A percentile compares a stretch with the other conserved stretches of the same genome.
These are phyloP conservation scores for Claviceps monticola DNA, from an alignment of 2,329 filamentous ascomycete species.

Conservation along the genomic window DNA sequence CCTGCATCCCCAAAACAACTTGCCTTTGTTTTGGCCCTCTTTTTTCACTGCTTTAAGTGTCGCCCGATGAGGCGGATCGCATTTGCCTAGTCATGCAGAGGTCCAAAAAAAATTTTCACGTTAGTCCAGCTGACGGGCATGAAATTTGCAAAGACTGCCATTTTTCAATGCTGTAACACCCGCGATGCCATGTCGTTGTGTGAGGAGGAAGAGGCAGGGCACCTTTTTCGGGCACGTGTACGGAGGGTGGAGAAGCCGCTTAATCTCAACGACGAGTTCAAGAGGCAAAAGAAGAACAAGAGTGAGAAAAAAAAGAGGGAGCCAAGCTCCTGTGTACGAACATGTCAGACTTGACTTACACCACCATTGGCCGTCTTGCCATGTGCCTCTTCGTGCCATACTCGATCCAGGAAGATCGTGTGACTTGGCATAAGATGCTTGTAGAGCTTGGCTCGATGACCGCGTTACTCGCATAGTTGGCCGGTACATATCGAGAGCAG, in stretches of 20 bases:
- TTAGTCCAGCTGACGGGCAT: not conserved
- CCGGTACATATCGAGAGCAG: not conserved
- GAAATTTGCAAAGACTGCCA: not conserved
- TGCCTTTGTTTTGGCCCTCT: conserved; percentile 24
- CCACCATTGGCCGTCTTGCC: conserved; percentile 21
- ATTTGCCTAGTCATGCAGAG: conserved; percentile 24
- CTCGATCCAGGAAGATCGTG: conserved; percentile 13
- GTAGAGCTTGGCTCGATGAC: not conserved
- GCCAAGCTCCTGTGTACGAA: not conserved
- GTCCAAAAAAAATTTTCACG: not conserved
- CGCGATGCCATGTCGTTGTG: not conserved
- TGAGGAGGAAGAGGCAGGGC: not conserved
- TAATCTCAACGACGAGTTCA: not conserved
- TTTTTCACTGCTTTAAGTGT: conserved; percentile 24
- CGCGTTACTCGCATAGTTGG: conserved; percentile 1
- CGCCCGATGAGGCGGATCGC: conserved; percentile 25
- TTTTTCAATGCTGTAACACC: not conserved
- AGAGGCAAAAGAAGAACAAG: not conserved
- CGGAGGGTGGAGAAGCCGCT: not conserved
- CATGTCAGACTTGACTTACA: conserved; percentile 15
- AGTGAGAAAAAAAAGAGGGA: not conserved
- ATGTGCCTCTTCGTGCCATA: conserved; percentile 21
- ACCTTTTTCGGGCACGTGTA: not conserved
- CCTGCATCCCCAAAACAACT: conserved; percentile 28
- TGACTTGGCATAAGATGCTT: conserved; percentile 1